Conservation (phyloP, 2,329 filamentous ascomycete species). For the Raffaelea albimanens region DNA sequence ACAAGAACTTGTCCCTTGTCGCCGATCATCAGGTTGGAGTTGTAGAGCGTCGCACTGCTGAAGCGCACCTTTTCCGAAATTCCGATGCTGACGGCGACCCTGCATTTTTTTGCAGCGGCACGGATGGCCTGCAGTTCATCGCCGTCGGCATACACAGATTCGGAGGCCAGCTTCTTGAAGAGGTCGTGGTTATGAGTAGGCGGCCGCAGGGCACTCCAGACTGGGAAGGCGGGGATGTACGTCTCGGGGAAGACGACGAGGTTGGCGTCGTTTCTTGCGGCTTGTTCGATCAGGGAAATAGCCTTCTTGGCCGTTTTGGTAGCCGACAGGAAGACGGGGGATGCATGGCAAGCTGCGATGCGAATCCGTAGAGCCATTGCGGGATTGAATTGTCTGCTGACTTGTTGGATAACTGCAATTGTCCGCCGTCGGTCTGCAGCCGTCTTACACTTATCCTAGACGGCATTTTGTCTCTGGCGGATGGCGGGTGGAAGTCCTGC, state of each 20-base stretch:
- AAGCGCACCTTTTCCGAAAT: not conserved
- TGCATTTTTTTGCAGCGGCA: not conserved
- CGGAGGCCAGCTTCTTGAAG: not conserved
- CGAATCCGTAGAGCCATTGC: too few species aligned
- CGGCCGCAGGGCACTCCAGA: not conserved
- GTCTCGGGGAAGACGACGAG: not conserved
- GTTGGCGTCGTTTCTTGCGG: not conserved
- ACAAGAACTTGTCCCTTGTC: not conserved
- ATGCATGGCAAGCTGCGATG: not conserved
- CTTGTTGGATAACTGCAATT: too few species aligned
- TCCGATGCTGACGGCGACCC: not conserved
- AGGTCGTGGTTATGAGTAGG: not conserved
- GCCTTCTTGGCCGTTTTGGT: not conserved
- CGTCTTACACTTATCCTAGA: too few species aligned
- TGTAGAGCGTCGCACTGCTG: not conserved
- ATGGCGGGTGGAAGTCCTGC: too few species aligned
- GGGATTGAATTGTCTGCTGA: too few species aligned
- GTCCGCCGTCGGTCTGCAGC: too few species aligned
- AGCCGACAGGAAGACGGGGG: not conserved
- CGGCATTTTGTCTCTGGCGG: too few species aligned
- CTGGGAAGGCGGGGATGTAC: not conserved
- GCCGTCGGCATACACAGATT: not conserved
- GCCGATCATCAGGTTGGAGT: not conserved
- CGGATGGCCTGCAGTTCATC: not conserved
- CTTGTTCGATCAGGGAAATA: not conserved